phyloP scores from a whole-genome alignment of 2,329 filamentous ascomycete genomes.

The Cladophialophora carrionii region DNA sequence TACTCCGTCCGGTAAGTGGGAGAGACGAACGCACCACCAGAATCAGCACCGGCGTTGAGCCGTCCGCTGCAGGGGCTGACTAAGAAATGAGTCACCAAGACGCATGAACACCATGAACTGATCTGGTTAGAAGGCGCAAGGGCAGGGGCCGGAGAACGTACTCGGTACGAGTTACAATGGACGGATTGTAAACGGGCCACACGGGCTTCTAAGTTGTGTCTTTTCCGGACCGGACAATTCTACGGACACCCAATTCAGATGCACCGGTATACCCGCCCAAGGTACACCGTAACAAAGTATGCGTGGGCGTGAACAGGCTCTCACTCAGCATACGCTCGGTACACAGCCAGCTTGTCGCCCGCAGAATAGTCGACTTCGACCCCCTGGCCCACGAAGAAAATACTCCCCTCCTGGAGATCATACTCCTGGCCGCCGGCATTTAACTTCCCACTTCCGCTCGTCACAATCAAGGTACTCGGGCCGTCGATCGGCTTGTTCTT shows the following conservation, averaged over 20 bases:
- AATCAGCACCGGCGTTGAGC: neutral
- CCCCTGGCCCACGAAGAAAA: constrained; percentile 69
- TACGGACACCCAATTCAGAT: too few relatives aligned
- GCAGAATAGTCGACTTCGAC: constrained; percentile 51
- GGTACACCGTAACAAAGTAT: too few relatives aligned
- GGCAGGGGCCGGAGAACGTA: too few relatives aligned
- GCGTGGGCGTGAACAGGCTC: neutral
- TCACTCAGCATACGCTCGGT: constrained; percentile 51
- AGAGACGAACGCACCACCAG: neutral
- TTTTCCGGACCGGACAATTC: too few relatives aligned
- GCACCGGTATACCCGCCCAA: too few relatives aligned
- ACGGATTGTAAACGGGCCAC: too few relatives aligned
- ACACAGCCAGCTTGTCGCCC: constrained; percentile 52
- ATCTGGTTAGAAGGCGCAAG: too few relatives aligned
- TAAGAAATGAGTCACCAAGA: too few relatives aligned
- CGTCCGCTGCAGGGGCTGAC: too few relatives aligned
- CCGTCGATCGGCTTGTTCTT: constrained; percentile 59
- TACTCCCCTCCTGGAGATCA: constrained; percentile 63
- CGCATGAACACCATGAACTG: too few relatives aligned
- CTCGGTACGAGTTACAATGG: too few relatives aligned
- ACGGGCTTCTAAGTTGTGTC: too few relatives aligned
- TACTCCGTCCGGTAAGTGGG: neutral
- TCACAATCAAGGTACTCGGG: constrained; percentile 66
- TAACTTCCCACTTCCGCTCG: constrained; percentile 62
- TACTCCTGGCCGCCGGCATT: constrained; percentile 57